These are phyloP conservation scores for Coemansia sp. DNA, from an alignment of 192 early-diverging fungal species.

Conservation along the genomic window DNA sequence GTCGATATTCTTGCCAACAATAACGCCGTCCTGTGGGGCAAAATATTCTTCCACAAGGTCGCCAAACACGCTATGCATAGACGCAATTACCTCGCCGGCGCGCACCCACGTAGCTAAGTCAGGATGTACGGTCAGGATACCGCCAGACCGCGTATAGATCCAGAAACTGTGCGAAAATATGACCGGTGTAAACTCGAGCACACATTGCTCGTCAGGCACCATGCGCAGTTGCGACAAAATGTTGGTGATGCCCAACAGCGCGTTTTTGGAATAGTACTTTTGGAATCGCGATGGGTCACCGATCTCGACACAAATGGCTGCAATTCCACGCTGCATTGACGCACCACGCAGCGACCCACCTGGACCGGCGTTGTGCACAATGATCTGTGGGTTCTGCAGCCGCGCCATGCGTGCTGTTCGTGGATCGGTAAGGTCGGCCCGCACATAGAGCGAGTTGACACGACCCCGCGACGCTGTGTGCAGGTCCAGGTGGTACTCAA, in stretches of 20 bases:
- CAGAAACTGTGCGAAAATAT: conserved; percentile 64
- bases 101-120: conserved; percentile 76
- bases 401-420: conserved; percentile 70
- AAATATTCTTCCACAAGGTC: conserved; percentile 81
- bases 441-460: conserved; percentile 84
- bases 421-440: conserved; percentile 79
- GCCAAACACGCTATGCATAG: conserved; percentile 86
- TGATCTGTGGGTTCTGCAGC: conserved; percentile 85
- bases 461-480: conserved; percentile 85
- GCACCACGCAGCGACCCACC: conserved; percentile 81
- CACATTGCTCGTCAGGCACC: conserved; percentile 56
- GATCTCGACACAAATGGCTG: conserved; percentile 89
- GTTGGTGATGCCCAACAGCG: conserved; percentile 60
- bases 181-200: conserved; percentile 60
- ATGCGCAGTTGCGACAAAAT: conserved; percentile 62
- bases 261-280: conserved; percentile 73
- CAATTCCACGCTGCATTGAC: conserved; percentile 68
- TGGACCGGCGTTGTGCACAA: conserved; percentile 65
- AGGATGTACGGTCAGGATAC: conserved; percentile 82
- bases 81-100: conserved; percentile 81
- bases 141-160: conserved; percentile 86
- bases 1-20: conserved; percentile 85
- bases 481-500: conserved; percentile 83
- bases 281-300: conserved; percentile 86
- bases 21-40: conserved; percentile 75